phyloP scores from a whole-genome alignment of 2,329 filamentous ascomycete genomes.

The Thielaviopsis populi region DNA sequence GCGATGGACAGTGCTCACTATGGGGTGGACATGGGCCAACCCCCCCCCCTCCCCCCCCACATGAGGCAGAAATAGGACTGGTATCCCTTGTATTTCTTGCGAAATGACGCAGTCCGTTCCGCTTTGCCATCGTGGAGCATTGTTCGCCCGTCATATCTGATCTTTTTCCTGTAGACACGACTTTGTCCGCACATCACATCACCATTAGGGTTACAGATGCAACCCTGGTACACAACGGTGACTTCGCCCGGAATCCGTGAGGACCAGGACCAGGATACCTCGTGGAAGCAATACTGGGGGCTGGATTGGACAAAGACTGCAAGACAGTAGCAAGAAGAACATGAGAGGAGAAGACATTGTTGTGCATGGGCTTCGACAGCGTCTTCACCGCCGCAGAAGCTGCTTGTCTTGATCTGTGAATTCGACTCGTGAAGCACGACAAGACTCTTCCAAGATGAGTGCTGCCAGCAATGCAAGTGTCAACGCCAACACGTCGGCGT shows the following conservation, averaged over 20 bases:
- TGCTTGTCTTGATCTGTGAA: not conserved
- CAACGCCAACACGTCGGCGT: conserved; percentile 12
- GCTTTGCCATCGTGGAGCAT: not conserved
- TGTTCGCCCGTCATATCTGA: too few species aligned
- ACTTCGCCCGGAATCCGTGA: not conserved
- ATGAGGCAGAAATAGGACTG: not conserved
- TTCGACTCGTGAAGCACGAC: not conserved
- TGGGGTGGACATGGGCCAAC: not conserved
- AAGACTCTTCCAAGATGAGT: not conserved
- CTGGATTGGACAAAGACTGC: not conserved
- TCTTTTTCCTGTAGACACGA: too few species aligned
- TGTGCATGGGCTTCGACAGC: not conserved
- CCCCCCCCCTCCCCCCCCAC: too few species aligned
- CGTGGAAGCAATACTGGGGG: not conserved
- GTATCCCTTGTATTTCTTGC: too few species aligned
- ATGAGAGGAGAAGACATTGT: not conserved
- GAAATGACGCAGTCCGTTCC: not conserved
- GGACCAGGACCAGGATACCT: not conserved
- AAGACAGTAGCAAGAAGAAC: not conserved
- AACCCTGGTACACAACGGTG: not conserved
- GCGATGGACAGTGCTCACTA: not conserved
- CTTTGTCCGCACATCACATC: too few species aligned
- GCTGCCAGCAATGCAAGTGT: not conserved
- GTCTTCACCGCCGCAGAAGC: not conserved
- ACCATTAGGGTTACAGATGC: not conserved